Percentiles rank a stretch among this genome's conserved stretches.
Evolutionary conservation across 2,329 filamentous ascomycete species (phyloP).

Genomic region (Cytospora paraplurivora): DNA sequence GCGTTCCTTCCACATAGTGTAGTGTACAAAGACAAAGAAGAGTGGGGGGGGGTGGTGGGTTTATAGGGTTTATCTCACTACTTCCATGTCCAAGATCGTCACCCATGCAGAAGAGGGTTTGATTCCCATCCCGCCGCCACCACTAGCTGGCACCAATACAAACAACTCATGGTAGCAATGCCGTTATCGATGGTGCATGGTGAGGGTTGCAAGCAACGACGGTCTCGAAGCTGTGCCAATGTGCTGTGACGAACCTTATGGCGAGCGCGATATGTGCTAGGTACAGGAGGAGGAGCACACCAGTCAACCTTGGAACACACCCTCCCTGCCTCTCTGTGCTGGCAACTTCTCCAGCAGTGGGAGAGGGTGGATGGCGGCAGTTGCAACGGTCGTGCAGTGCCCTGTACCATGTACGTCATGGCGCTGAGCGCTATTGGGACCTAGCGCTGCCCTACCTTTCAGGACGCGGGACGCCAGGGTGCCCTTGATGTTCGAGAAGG

Average conservation of each 20-base stretch:
- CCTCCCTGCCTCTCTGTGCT: neutral
- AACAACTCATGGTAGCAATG: neutral
- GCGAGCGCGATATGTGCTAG: neutral
- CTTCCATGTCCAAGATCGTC: conserved; percentile 28
- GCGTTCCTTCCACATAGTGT: neutral
- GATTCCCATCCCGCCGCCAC: neutral
- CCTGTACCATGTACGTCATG: conserved; percentile 9
- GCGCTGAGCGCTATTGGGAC: conserved; percentile 7
- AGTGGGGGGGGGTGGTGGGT: neutral
- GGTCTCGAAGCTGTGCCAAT: neutral
- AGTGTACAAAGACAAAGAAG: neutral
- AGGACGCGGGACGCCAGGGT: neutral
- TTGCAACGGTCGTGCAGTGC: conserved; percentile 1
- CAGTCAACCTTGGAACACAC: conserved; percentile 12
- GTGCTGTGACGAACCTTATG: neutral
- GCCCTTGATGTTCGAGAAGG: neutral
- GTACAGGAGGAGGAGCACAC: neutral
- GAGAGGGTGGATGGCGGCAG: neutral
- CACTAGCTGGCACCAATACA: neutral
- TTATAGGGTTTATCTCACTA: conserved; percentile 22
- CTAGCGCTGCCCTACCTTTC: neutral
- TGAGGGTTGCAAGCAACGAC: neutral
- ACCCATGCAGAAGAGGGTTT: conserved; percentile 8
- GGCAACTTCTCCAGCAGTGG: conserved; percentile 1
- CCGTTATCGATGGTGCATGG: neutral